Evolutionary conservation across 805 yeast genomes (phyloP), one percentile per base, ranked within the genome.

Genomic region (Starmerella sp.): DNA sequence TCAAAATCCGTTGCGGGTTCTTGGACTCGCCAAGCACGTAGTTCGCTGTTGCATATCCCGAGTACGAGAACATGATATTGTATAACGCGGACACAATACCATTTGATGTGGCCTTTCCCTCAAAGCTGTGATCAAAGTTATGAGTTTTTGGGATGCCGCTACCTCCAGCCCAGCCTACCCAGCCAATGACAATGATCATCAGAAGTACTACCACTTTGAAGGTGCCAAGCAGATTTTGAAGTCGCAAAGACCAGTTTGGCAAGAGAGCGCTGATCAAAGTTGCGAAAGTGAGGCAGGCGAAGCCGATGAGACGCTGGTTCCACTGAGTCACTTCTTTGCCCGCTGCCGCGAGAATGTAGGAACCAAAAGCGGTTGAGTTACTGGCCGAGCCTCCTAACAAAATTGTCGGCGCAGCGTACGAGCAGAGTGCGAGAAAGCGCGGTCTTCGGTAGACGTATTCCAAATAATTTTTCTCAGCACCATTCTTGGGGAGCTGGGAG

Each of bases 341-440:
- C 7, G 51, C 53, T 2, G 56, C 95, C 43, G 77, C 78, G 57
- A 86, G 73, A 57, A 86, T 75, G 70, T 84, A 86, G 64, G 83
- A 84, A 32, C 95, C 95, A 60, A 84, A 84, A 35, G 84, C 87
- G 51, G 84, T 80, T 15, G 90, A 82, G 67, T 85, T 84, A 67
- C 89, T 86, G 7, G 93, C 81, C 28, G 95, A 89, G 86, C 89
- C 86, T 38, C 93, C 93, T 49, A 86, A 72, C 63, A 84, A 76
- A 64, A 86, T 80, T 13, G 81, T 81, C 63, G 84, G 83, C 2
- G 88, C 73, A 0, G 87, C 89, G 59, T 78, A 81, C 73, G 79
- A 73, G 22, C 77, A 79, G 30, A 86, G 81, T 46, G 82, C 76
- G 55, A 86, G 73, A 64, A 82, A 84, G 65, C 73, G 77, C 43